A percentile compares a stretch with the other conserved stretches of the same genome.
Evolutionary conservation across 2,329 filamentous ascomycete species (phyloP).

Genomic region (Mariannaea elegans): DNA sequence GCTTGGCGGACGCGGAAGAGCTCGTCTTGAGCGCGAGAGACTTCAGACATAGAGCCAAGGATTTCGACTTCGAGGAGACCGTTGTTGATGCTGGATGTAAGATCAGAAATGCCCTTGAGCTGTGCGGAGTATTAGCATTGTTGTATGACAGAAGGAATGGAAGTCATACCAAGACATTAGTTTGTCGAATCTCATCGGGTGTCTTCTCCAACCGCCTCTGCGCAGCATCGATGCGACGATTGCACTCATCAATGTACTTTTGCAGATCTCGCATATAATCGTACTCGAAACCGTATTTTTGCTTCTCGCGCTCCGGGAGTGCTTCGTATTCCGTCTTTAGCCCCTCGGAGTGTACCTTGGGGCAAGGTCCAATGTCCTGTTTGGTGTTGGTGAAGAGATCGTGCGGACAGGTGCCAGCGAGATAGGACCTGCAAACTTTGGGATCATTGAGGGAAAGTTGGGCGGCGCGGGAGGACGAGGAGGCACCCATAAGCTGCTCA

Average conservation of each 20-base stretch:
- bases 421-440: slow-evolving; percentile 94
- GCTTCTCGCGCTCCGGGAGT: slow-evolving; percentile 74
- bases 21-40: slow-evolving; percentile 85
- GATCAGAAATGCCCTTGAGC: slow-evolving; percentile 85
- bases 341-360: slow-evolving; percentile 86
- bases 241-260: slow-evolving; percentile 97
- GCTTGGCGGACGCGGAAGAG: slow-evolving; percentile 85
- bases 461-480: slow-evolving; percentile 75
- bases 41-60: slow-evolving; percentile 81
- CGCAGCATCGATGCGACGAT: slow-evolving; percentile 88
- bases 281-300: slow-evolving; percentile 89
- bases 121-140: slow-evolving; percentile 32
- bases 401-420: slow-evolving; percentile 94
- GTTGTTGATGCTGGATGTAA: slow-evolving; percentile 79
- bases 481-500: slow-evolving; percentile 91
- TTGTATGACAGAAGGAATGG: background rate
- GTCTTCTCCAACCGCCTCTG: slow-evolving; percentile 95
- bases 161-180: slow-evolving; percentile 76
- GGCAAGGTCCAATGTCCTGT: slow-evolving; percentile 90
- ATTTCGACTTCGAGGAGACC: slow-evolving; percentile 88
- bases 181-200: slow-evolving; percentile 95
- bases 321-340: slow-evolving; percentile 89
- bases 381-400: slow-evolving; percentile 99
- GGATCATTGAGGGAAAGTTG: slow-evolving; percentile 90
- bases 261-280: slow-evolving; percentile 97